phyloP scores from a whole-genome alignment of 257 asterid species.

The Eustoma russellianum region DNA sequence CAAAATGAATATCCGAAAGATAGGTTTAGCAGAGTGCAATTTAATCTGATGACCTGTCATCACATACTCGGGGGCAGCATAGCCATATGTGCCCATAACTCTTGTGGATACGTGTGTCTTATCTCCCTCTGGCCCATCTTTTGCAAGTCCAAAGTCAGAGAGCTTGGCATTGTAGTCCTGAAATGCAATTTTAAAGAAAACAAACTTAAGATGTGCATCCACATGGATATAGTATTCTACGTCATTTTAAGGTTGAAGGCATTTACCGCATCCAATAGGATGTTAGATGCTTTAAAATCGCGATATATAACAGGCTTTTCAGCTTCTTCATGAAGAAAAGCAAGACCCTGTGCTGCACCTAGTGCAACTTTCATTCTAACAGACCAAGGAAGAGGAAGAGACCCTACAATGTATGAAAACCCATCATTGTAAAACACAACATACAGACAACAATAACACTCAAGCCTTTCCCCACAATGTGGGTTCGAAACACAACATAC shows the following conservation, averaged over 20 bases:
- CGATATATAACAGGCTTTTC: conserved; percentile 66
- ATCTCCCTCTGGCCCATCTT: conserved; percentile 77
- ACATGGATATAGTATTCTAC: background rate
- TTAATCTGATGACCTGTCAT: conserved; percentile 42
- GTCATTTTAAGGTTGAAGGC: conserved; percentile 15
- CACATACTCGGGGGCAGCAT: conserved; percentile 80
- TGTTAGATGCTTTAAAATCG: conserved; percentile 67
- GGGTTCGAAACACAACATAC: too few relatives aligned
- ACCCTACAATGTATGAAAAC: conserved; percentile 27
- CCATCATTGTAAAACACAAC: background rate
- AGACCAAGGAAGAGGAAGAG: conserved; percentile 73
- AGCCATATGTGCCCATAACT: conserved; percentile 84
- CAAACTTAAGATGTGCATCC: conserved; percentile 12
- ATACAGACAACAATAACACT: too few relatives aligned
- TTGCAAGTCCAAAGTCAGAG: conserved; percentile 87
- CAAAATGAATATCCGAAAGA: background rate
- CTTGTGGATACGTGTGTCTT: conserved; percentile 80
- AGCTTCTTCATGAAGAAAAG: conserved; percentile 80
- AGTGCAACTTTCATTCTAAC: conserved; percentile 64
- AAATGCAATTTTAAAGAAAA: conserved; percentile 10
- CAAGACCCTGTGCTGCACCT: conserved; percentile 77
- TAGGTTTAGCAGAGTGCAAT: background rate
- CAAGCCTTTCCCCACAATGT: too few relatives aligned
- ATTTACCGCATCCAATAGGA: conserved; percentile 54
- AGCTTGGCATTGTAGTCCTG: conserved; percentile 81